These are phyloP conservation scores for Meredithiella fracta DNA, from an alignment of 2,329 filamentous ascomycete genomes.

Conservation along the genomic window DNA sequence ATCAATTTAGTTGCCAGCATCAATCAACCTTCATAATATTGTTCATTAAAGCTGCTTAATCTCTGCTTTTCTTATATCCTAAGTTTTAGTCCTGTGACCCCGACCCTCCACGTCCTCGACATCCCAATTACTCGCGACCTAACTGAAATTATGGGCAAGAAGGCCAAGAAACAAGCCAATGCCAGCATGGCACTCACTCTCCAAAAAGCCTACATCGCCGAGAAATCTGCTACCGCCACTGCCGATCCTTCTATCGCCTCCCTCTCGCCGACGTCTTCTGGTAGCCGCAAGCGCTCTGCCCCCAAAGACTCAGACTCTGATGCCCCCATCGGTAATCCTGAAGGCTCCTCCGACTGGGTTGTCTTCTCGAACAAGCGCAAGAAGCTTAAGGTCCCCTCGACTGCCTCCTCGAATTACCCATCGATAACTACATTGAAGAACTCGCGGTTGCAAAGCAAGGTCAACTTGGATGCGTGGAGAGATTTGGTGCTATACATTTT, in stretches of 20 bases:
- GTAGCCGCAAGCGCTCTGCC: slow-evolving; percentile 33
- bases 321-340: slow-evolving; percentile 30
- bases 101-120: background rate
- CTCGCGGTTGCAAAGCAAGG: slow-evolving; percentile 42
- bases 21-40: too few species aligned
- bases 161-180: slow-evolving; percentile 15
- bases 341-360: slow-evolving; percentile 30
- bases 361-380: slow-evolving; percentile 37
- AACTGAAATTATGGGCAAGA: slow-evolving; percentile 18
- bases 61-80: too few species aligned
- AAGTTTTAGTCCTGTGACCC: too few species aligned
- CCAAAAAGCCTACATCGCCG: slow-evolving; percentile 13
- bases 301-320: slow-evolving; percentile 26
- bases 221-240: background rate
- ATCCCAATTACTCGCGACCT: too few species aligned
- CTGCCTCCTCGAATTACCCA: slow-evolving; percentile 41
- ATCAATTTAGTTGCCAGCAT: background rate
- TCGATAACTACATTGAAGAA: slow-evolving; percentile 40
- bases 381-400: slow-evolving; percentile 42
- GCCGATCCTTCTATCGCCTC: background rate
- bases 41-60: background rate
- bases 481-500: slow-evolving; percentile 50
- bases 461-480: slow-evolving; percentile 46
- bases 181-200: slow-evolving; percentile 13
- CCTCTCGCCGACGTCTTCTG: slow-evolving; percentile 17